Base-by-base conservation (phyloP, 2,329 filamentous ascomycete genomes). In the Iodosphaeria phyllophila region DNA sequence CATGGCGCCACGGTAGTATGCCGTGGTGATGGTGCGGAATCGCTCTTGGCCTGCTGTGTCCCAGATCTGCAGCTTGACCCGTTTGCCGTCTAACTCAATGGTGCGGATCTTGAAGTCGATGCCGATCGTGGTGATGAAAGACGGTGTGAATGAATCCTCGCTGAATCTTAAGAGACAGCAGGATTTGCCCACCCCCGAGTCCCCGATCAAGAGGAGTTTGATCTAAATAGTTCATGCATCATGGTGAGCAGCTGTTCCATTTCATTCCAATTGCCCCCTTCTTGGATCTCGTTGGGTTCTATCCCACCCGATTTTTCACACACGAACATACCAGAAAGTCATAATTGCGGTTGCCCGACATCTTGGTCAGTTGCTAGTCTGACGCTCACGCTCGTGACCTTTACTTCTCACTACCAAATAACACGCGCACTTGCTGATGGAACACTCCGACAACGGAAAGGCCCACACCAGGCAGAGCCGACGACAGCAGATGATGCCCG, bases 61-160 rank as follows among this genome's bases (percentile, higher is more conserved):
- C 89, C 89, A 98, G 56, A 98, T 98, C 62, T 98, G 89, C 49
- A 98, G 60, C 66, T 98, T 98, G 44, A 98, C 89, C 34, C 86
- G 71, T 70, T 98, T 98, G 50, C 86, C 86, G 56, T 98, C 89
- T 40, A 98, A 65, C 59, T 98, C 89, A 58, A 98, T 98, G 36
- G 89, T 98, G 39, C 89, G 72, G 50, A 98, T 98, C 68, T 98
- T 98, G 64, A 98, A 98, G 59, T 98, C 89, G 60, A 98, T 95
- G 40, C 89, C 89, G 55, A 98, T 98, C 34, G 89, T 98, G 34
- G 84, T 92, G 62, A 93, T 93, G 64, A 92, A 93, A 41, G 82
- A 92, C 21, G 84, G 84, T 26, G 84, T 93, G 60, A 92, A 93
- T 23, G 80, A 91, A 62, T 93, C 84, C 58, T 93, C 84, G 55